These are phyloP conservation scores for Leucoagaricus sp. DNA, from an alignment of 1,284 basidiomycete species.

Conservation along the genomic window DNA sequence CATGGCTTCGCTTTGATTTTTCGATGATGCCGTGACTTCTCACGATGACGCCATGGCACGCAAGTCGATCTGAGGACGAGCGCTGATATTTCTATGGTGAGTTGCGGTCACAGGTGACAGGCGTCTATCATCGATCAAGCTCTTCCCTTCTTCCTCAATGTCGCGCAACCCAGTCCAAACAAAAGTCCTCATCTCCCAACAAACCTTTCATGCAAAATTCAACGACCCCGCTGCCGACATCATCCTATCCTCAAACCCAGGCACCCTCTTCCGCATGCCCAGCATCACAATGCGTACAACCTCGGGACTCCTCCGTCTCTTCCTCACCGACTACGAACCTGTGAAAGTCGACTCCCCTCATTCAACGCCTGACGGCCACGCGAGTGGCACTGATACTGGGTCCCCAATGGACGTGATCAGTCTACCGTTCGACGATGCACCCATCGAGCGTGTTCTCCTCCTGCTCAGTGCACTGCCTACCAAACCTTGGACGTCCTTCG, in stretches of 20 bases:
- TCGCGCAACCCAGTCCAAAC: neutral
- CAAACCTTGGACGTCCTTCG: slow-evolving; percentile 34
- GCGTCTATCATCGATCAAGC: neutral
- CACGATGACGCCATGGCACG: no score
- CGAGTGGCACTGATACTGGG: neutral
- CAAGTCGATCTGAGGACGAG: no score
- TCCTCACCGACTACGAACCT: neutral
- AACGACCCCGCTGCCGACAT: slow-evolving; percentile 34
- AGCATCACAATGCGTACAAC: slow-evolving; percentile 38
- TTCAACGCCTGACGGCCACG: neutral
- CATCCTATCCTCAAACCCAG: slow-evolving; percentile 36
- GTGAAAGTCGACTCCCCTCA: neutral
- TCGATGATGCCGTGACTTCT: no score
- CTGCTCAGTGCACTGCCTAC: slow-evolving; percentile 40
- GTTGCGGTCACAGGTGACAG: no score
- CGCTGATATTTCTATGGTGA: no score
- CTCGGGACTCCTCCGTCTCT: slow-evolving; percentile 34
- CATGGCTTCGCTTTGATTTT: no score
- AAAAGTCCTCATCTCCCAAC: neutral
- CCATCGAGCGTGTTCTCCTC: slow-evolving; percentile 34
- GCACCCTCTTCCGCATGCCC: slow-evolving; percentile 38
- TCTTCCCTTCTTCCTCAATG: neutral
- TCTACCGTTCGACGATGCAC: slow-evolving; percentile 8
- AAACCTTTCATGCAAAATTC: slow-evolving; percentile 32
- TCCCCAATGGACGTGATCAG: neutral